Conservation (phyloP, 208 protist genomes). For the Kentomonas sorsogonicus region DNA sequence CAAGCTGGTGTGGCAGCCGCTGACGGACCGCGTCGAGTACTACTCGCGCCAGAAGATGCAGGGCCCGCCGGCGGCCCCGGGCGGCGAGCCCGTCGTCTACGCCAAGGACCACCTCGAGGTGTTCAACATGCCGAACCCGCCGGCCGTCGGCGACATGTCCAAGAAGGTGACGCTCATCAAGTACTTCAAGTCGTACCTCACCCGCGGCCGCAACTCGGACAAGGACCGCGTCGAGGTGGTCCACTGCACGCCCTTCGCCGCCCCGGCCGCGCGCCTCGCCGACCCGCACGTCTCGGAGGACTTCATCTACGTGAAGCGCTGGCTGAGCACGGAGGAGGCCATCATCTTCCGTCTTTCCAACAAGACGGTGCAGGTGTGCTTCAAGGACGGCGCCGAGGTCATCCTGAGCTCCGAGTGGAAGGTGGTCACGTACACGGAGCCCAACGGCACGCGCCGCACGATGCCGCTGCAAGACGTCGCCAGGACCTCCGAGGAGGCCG, state of each 20-base stretch:
- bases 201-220: slow-evolving; percentile 38
- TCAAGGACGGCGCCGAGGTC: slow-evolving; percentile 91
- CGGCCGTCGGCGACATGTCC: slow-evolving; percentile 74
- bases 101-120: slow-evolving; percentile 70
- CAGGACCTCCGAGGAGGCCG: slow-evolving; percentile 14
- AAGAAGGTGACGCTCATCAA: slow-evolving; percentile 97
- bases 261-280: slow-evolving; percentile 25
- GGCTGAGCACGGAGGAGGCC: slow-evolving; percentile 89
- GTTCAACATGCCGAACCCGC: slow-evolving; percentile 68
- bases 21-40: slow-evolving; percentile 75
- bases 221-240: slow-evolving; percentile 60
- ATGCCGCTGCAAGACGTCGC: slow-evolving; percentile 27
- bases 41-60: slow-evolving; percentile 57
- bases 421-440: slow-evolving; percentile 83
- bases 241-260: slow-evolving; percentile 43
- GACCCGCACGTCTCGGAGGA: slow-evolving; percentile 54
- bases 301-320: slow-evolving; percentile 94
- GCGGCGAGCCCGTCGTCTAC: slow-evolving; percentile 26
- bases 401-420: slow-evolving; percentile 87
- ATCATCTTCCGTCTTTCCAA: slow-evolving; percentile 95
- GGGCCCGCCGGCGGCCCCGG: slow-evolving; percentile 21
- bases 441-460: slow-evolving; percentile 31
- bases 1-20: slow-evolving; percentile 91
- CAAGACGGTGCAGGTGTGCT: slow-evolving; percentile 94
- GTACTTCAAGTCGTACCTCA: slow-evolving; percentile 92